phyloP scores from a whole-genome alignment of 2,329 filamentous ascomycete genomes.

The Fonsecaea multimorphosa region DNA sequence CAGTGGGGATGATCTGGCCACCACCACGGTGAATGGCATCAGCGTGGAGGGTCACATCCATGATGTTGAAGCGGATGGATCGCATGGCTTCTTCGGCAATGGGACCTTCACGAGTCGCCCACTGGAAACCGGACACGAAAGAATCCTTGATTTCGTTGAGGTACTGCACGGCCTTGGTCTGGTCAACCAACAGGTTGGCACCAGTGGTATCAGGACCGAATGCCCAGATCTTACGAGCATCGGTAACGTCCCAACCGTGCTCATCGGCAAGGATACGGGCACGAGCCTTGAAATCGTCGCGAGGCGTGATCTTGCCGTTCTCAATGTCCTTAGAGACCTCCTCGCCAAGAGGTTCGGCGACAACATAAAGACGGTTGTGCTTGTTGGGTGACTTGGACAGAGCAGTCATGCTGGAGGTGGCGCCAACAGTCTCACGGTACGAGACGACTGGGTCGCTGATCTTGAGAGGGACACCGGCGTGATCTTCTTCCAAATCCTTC shows the following conservation, averaged over 20 bases:
- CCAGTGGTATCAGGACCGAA: slow-evolving; percentile 98
- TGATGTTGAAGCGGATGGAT: slow-evolving; percentile 95
- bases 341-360: slow-evolving; percentile 87
- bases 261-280: slow-evolving; percentile 96
- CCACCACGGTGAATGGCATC: slow-evolving; percentile 99
- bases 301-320: slow-evolving; percentile 84
- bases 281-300: slow-evolving; percentile 99
- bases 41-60: slow-evolving; percentile 99
- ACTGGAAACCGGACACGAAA: slow-evolving; percentile 99
- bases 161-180: slow-evolving; percentile 99
- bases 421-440: slow-evolving; percentile 94
- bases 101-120: slow-evolving; percentile 97
- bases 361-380: slow-evolving; percentile 99
- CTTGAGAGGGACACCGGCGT: slow-evolving; percentile 96
- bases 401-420: slow-evolving; percentile 88
- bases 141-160: slow-evolving; percentile 99
- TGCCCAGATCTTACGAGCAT: slow-evolving; percentile 99
- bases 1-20: slow-evolving; percentile 97
- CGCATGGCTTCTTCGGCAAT: slow-evolving; percentile 98
- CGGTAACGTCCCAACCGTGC: slow-evolving; percentile 98
- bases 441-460: slow-evolving; percentile 98
- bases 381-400: slow-evolving; percentile 99
- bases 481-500: slow-evolving; percentile 99
- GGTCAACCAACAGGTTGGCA: slow-evolving; percentile 97
- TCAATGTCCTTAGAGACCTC: slow-evolving; percentile 92